Evolutionary conservation across 257 asterid genomes (phyloP), one percentile per base, ranked within the genome.

Genomic region (Agastache rugosa): DNA sequence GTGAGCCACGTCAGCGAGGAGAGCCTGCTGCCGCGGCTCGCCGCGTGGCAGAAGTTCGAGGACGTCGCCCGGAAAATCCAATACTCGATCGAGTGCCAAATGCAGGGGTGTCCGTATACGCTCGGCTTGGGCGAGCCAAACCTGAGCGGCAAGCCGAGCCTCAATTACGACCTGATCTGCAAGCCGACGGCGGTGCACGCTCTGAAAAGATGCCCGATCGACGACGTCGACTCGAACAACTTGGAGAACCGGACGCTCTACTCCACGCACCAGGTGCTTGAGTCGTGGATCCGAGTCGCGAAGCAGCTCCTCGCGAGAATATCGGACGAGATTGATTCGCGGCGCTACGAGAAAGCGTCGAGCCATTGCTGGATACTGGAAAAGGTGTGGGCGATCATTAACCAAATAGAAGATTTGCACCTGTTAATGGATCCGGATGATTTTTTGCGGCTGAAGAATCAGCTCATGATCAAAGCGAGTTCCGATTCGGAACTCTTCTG

Each of bases 101-200:
- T 93, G 98, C 85, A 87, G 85, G 78, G 85, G 47, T 84, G 87
- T 31, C 92, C 91, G 27, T 91, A 77, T 85, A 93, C 98, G 2
- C 69, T 93, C 19, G 98, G 98, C 6, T 76, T 93, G 65, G 98
- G 98, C 1, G 97, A 93, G 82, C 97, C 98, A 66, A 93, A 93
- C 17, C 82, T 86, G 59, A 23, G 77, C 89, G 96, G 94, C 1
- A 93, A 93, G 79, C 97, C 98, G 48, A 77, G 94, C 84, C 85
- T 93, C 16, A 71, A 90, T 71, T 93, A 89, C 86, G 97, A 93
- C 58, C 74, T n/a, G 31, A 75, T 93, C 74, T 89, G 93, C 85
- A 90, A 83, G 83, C 98, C 98, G 72, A 22, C 84, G 45, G 91
- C 82, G 76, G 85, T 93, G 4, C 97, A 86, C 78, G 77, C 85